These are phyloP conservation scores for Litchi chinensis DNA, from an alignment of 345 rosid species.

Conservation along the genomic window DNA sequence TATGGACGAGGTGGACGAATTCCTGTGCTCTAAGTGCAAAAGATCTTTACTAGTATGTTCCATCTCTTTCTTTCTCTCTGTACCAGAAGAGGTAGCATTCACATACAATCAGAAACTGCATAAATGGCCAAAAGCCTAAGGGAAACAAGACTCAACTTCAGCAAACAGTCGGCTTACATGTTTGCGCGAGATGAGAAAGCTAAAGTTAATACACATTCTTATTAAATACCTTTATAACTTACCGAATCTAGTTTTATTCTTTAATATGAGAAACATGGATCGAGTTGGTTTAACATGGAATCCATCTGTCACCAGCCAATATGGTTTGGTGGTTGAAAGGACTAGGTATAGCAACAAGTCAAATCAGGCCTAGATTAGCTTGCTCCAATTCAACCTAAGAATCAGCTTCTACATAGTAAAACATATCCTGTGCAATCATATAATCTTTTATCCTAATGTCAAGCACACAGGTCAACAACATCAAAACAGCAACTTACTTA, in stretches of 20 bases:
- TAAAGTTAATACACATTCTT: background rate
- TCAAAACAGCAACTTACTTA: too few species aligned
- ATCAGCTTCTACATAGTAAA: too few species aligned
- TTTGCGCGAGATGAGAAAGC: background rate
- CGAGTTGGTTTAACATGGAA: background rate
- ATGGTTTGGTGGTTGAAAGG: too few species aligned
- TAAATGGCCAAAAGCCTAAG: background rate
- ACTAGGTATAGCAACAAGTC: too few species aligned
- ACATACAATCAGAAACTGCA: background rate
- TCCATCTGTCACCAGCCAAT: background rate
- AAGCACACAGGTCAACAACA: too few species aligned
- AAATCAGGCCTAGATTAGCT: too few species aligned
- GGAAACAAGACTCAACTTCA: background rate
- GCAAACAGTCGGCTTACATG: background rate
- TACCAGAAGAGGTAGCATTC: background rate
- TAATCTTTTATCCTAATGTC: too few species aligned
- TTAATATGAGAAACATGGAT: background rate
- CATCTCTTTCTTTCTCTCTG: constrained; percentile 27
- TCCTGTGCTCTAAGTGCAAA: constrained; percentile 40
- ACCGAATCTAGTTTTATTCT: background rate
- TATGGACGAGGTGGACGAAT: constrained; percentile 28
- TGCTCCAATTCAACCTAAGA: too few species aligned
- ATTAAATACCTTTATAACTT: background rate
- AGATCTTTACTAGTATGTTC: constrained; percentile 46
- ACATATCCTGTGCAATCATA: too few species aligned